Evolutionary conservation across 805 yeast species (phyloP).

Genomic region (Kluyveromyces siamensis): DNA sequence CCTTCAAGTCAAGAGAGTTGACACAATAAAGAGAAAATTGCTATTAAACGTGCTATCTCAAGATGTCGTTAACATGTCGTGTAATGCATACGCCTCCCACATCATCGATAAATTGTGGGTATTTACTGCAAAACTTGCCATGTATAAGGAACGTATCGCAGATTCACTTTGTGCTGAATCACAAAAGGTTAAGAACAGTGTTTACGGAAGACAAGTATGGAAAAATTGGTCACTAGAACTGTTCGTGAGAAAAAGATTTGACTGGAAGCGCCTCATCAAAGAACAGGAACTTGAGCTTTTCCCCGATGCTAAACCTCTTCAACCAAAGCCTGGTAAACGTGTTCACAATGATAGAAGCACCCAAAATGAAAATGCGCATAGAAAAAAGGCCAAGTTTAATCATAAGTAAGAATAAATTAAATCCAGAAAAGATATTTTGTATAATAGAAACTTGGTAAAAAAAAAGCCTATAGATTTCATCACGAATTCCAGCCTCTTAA

Average conservation of each 20-base stretch:
- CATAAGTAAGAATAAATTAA: neutral
- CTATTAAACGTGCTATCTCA: conserved; percentile 58
- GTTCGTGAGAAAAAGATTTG: conserved; percentile 61
- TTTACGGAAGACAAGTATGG: conserved; percentile 89
- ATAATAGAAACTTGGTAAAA: neutral
- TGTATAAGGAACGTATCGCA: conserved; percentile 83
- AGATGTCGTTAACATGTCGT: conserved; percentile 50
- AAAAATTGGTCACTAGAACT: conserved; percentile 88
- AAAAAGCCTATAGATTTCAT: neutral
- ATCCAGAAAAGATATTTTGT: neutral
- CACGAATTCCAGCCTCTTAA: too few species aligned
- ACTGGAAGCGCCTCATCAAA: conserved; percentile 68
- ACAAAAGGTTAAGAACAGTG: conserved; percentile 69
- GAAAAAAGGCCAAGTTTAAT: neutral
- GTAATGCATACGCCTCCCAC: conserved; percentile 88
- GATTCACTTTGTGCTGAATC: conserved; percentile 49
- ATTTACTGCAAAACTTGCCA: conserved; percentile 66
- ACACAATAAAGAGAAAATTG: conserved; percentile 50
- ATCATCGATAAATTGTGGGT: conserved; percentile 77
- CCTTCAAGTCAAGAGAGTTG: conserved; percentile 41
- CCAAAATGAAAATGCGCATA: neutral
- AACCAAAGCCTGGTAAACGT: conserved; percentile 12
- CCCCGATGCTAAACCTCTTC: conserved; percentile 28
- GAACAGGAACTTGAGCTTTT: conserved; percentile 38
- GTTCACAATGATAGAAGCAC: neutral